Evolutionary conservation across 192 early-diverging fungal genomes (phyloP).

Genomic region (Glomus cerebriforme): DNA sequence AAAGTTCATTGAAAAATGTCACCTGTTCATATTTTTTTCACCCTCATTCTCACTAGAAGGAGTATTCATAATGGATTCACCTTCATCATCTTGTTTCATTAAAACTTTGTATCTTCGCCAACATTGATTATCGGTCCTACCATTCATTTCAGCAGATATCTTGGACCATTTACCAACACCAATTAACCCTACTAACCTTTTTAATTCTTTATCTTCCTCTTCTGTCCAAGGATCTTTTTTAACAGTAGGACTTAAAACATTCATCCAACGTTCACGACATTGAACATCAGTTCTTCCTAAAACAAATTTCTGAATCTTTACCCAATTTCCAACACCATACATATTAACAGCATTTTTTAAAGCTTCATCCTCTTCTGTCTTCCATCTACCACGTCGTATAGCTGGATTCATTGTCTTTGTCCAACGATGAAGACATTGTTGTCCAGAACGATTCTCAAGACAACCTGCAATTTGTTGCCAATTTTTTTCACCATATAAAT

Average conservation of each 20-base stretch:
- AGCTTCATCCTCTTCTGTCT: slow-evolving; percentile 66
- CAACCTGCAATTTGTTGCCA: slow-evolving; percentile 72
- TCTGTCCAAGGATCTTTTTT: slow-evolving; percentile 57
- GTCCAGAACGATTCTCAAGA: slow-evolving; percentile 65
- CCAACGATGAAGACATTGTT: slow-evolving; percentile 77
- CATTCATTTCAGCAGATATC: slow-evolving; percentile 48
- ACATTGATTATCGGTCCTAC: slow-evolving; percentile 57
- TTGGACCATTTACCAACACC: slow-evolving; percentile 62
- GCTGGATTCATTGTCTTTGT: slow-evolving; percentile 67
- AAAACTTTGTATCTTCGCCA: slow-evolving; percentile 24
- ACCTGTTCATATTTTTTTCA: too few relatives aligned
- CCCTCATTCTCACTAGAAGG: too few relatives aligned
- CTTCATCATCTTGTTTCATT: not conserved
- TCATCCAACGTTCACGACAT: slow-evolving; percentile 77
- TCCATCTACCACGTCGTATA: slow-evolving; percentile 67
- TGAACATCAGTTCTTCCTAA: slow-evolving; percentile 76
- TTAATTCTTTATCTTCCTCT: slow-evolving; percentile 52
- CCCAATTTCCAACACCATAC: slow-evolving; percentile 72
- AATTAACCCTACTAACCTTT: slow-evolving; percentile 43
- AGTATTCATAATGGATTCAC: not conserved
- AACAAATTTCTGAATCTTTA: slow-evolving; percentile 69
- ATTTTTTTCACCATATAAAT: slow-evolving; percentile 66
- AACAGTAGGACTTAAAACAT: slow-evolving; percentile 62
- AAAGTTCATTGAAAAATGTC: not conserved
- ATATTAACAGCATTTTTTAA: slow-evolving; percentile 62